Conservation (phyloP, 1,139 yeast genomes). For the Geotrichum klebahnii region DNA sequence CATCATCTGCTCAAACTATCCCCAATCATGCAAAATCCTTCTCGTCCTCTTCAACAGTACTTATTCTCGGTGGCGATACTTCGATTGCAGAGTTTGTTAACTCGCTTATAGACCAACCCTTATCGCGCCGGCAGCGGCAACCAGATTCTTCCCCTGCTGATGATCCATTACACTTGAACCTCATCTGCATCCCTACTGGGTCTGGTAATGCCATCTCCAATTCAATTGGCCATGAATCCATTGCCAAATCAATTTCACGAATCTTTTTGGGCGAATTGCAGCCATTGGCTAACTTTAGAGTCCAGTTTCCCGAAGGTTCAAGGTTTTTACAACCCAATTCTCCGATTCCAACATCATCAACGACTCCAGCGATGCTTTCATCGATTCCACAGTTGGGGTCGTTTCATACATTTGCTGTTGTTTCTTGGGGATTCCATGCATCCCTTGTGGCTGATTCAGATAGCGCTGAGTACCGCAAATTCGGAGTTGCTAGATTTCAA, state of each 20-base stretch:
- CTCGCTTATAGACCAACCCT: conserved; percentile 29
- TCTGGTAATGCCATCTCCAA: conserved; percentile 76
- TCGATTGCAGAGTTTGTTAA: conserved; percentile 75
- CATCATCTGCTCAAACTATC: conserved; percentile 35
- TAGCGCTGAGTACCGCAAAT: conserved; percentile 57
- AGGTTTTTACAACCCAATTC: conserved; percentile 21
- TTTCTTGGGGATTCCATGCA: conserved; percentile 86
- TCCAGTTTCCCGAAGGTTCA: conserved; percentile 51
- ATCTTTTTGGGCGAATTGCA: conserved; percentile 38
- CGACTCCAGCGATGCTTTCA: conserved; percentile 5
- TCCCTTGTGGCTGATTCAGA: conserved; percentile 78
- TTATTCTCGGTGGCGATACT: conserved; percentile 82
- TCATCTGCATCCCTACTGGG: conserved; percentile 69
- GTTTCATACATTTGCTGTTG: conserved; percentile 47
- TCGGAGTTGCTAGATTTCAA: conserved; percentile 64
- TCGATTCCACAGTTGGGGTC: conserved; percentile 2
- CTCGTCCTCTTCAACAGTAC: conserved; percentile 43
- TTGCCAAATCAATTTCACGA: conserved; percentile 45
- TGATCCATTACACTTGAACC: conserved; percentile 30
- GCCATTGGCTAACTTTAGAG: conserved; percentile 55
- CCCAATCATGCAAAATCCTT: conserved; percentile 36
- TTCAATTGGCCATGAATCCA: conserved; percentile 49
- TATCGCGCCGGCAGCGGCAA: background rate
- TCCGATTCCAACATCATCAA: conserved; percentile 11
- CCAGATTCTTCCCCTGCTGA: background rate